Percentiles rank a stretch among this genome's conserved stretches.
Conservation (phyloP, 305 asterid species). For the Withania somnifera region DNA sequence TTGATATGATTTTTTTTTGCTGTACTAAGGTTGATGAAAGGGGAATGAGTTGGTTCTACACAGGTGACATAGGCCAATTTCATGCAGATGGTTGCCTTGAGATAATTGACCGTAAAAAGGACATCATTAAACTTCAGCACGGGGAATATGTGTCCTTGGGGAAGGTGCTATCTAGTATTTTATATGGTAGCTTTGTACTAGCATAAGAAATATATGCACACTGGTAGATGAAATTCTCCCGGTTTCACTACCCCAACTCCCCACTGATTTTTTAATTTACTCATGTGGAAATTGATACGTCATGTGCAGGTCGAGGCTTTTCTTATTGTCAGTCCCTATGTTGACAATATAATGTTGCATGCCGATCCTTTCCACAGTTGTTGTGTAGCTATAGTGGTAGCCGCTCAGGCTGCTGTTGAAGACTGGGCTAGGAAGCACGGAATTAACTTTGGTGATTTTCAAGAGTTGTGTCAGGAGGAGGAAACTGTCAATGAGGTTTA, state of each 20-base stretch:
- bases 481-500: conserved; percentile 69
- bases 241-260: not conserved
- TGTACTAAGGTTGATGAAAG: conserved; percentile 59
- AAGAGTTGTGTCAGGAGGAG: conserved; percentile 54
- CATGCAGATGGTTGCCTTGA: conserved; percentile 91
- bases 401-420: conserved; percentile 56
- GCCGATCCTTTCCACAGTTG: conserved; percentile 76
- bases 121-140: conserved; percentile 89
- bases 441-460: conserved; percentile 41
- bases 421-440: conserved; percentile 70
- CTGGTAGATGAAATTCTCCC: not conserved
- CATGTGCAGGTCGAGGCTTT: conserved; percentile 77
- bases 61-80: conserved; percentile 87
- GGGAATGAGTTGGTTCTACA: conserved; percentile 88
- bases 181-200: not conserved
- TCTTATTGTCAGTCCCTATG: conserved; percentile 50
- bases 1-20: not conserved
- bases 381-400: conserved; percentile 91
- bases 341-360: conserved; percentile 80
- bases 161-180: conserved; percentile 35
- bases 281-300: not conserved
- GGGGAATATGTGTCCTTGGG: conserved; percentile 97
- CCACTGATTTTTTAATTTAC: not conserved
- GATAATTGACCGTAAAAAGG: conserved; percentile 93
- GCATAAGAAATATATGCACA: not conserved